Conservation (phyloP, 148 eudicot species). For the Rhododendron griersonianum region DNA sequence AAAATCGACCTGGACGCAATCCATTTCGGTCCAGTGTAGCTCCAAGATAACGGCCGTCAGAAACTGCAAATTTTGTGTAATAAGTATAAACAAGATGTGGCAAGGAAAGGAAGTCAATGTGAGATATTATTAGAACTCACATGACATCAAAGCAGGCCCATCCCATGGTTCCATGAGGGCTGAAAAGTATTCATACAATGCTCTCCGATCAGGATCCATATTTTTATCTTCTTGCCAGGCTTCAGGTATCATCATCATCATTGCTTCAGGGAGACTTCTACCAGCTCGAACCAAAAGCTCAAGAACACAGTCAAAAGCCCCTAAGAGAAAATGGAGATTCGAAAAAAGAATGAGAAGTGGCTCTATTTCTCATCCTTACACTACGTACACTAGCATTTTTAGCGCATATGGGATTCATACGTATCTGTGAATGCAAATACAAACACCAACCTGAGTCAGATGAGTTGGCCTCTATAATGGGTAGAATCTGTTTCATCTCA, state of each 20-base stretch:
- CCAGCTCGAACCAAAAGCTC: constrained; percentile 96
- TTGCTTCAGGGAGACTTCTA: constrained; percentile 97
- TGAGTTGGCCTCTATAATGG: constrained; percentile 93
- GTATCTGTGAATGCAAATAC: not conserved
- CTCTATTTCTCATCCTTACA: not conserved
- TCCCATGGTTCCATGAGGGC: constrained; percentile 99
- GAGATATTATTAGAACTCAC: constrained; percentile 29
- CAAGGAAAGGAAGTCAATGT: not conserved
- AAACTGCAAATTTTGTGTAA: constrained; percentile 51
- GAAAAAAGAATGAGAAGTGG: not conserved
- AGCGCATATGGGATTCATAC: not conserved
- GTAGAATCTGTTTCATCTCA: constrained; percentile 91
- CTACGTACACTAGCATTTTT: not conserved
- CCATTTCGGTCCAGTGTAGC: constrained; percentile 98
- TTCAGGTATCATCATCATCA: constrained; percentile 99
- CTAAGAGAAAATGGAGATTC: constrained; percentile 25
- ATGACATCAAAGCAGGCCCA: constrained; percentile 99
- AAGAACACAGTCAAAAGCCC: constrained; percentile 91
- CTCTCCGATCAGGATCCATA: constrained; percentile 84
- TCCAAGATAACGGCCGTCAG: constrained; percentile 97
- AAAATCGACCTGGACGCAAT: constrained; percentile 93
- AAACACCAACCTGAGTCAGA: constrained; percentile 77
- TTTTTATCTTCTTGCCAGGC: constrained; percentile 99
- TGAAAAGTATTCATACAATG: constrained; percentile 85
- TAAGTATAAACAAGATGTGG: constrained; percentile 20